Base-by-base conservation (phyloP, 257 asterid genomes). In the Plantago major region DNA sequence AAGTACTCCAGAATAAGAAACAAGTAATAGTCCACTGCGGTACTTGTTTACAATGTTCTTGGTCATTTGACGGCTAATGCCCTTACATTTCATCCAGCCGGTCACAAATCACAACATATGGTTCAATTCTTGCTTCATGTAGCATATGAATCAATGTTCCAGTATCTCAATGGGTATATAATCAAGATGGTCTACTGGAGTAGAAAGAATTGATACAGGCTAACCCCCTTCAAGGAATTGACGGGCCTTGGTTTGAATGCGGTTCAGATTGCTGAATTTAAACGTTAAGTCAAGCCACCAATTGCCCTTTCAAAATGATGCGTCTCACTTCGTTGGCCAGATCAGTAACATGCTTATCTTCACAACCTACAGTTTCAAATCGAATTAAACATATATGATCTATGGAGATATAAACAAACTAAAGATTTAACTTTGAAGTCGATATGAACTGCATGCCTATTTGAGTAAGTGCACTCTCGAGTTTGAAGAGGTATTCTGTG, bases 401-500 rank as follows among this genome's bases (percentile, higher is more conserved):
- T 10, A 40, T 67, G 48, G 16, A 62, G 16, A 40, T 26, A n/a
- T 5, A 11, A 11, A 7, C 44, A 69, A 54, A 63, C 44, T 13
- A 45, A 5, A 19, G 9, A 45, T 4, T 9, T 4, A 10, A 49
- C 14, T 5, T 11, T 42, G 15, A 46, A 50, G 28, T 59, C 44
- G 70, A 42, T 17, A 5, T 9, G 46, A 46, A 69, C 3, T n/a
- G 37, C 51, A 38, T 67, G 81, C 98, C 98, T 53, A 92, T 77
- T 22, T 79, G 79, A 48, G 54, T 42, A 64, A 92, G 95, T 52
- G 97, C 88, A 60, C 69, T 82, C 69, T 92, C 96, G 58, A 92
- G 94, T 64, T 92, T 91, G 74, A 89, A 92, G 75, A 92, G 96
- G 78, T 92, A 89, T 51, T 92, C 99, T 73, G 79, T 82, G 73